These are phyloP conservation scores for Mycena epipterygia DNA, from an alignment of 768 basidiomycete species.

Conservation along the genomic window DNA sequence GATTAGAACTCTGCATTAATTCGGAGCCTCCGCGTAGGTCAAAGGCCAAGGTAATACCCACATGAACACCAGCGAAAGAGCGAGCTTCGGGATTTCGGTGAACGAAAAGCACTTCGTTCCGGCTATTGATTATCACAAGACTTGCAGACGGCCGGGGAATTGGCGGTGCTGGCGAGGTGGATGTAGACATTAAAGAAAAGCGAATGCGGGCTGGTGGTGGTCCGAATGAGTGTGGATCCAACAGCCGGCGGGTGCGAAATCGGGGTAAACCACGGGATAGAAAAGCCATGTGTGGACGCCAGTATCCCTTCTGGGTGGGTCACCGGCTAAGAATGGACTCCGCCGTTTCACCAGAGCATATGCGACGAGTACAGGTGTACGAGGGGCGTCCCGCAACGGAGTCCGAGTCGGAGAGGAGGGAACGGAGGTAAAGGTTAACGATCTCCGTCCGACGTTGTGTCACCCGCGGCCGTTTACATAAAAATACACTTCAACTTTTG, in stretches of 20 bases:
- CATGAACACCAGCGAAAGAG: constrained; percentile 77
- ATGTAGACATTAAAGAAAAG: constrained; percentile 27
- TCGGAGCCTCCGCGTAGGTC: background rate
- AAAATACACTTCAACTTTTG: too few relatives aligned
- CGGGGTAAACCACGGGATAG: constrained; percentile 20
- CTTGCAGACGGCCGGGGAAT: constrained; percentile 76
- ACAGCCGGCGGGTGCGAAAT: background rate
- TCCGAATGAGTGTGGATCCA: background rate
- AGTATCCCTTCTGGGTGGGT: background rate
- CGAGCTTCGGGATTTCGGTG: constrained; percentile 76
- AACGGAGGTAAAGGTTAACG: too few relatives aligned
- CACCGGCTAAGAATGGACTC: background rate
- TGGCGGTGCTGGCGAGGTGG: constrained; percentile 17
- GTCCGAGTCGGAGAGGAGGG: background rate
- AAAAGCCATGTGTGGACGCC: background rate
- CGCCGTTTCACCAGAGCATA: constrained; percentile 8
- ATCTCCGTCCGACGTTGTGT: too few relatives aligned
- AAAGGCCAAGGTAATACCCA: constrained; percentile 47
- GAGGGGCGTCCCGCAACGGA: constrained; percentile 3
- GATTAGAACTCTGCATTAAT: constrained; percentile 6
- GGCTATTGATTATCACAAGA: constrained; percentile 72
- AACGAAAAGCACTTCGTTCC: constrained; percentile 79
- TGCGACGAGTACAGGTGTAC: background rate
- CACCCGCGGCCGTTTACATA: too few relatives aligned
- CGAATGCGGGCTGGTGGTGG: background rate